These are phyloP conservation scores for Microbotryum saponariae DNA, from an alignment of 1,284 basidiomycete species.

Conservation along the genomic window DNA sequence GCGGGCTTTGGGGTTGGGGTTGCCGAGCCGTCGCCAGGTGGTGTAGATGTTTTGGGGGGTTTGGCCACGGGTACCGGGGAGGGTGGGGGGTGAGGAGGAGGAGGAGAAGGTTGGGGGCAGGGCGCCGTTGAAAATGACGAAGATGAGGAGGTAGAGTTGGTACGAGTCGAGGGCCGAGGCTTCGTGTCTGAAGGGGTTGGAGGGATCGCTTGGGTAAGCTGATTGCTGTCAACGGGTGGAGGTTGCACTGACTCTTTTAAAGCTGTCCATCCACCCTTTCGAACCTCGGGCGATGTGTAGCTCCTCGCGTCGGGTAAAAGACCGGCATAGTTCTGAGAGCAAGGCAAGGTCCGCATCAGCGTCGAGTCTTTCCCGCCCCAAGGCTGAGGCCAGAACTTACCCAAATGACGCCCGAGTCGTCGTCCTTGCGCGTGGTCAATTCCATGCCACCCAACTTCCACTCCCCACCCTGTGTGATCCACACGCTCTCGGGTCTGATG, in stretches of 20 bases:
- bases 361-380: background rate
- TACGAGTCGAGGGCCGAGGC: conserved; percentile 72
- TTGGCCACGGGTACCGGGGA: conserved; percentile 54
- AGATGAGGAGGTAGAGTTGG: conserved; percentile 73
- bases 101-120: conserved; percentile 51
- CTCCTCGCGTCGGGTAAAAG: conserved; percentile 44
- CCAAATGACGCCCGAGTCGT: conserved; percentile 67
- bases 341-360: background rate
- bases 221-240: background rate
- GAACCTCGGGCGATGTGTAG: conserved; percentile 73
- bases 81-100: conserved; percentile 62
- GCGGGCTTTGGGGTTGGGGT: conserved; percentile 74
- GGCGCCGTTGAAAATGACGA: conserved; percentile 75
- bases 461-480: conserved; percentile 84
- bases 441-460: conserved; percentile 97
- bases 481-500: conserved; percentile 68
- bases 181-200: conserved; percentile 51
- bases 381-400: conserved; percentile 47
- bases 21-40: conserved; percentile 76
- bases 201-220: background rate
- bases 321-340: conserved; percentile 49
- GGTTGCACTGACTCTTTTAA: conserved; percentile 63
- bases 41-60: conserved; percentile 73
- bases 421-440: conserved; percentile 68
- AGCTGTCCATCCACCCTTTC: conserved; percentile 72